Conservation (phyloP, 805 yeast species). For the Blastobotrys robertii region DNA sequence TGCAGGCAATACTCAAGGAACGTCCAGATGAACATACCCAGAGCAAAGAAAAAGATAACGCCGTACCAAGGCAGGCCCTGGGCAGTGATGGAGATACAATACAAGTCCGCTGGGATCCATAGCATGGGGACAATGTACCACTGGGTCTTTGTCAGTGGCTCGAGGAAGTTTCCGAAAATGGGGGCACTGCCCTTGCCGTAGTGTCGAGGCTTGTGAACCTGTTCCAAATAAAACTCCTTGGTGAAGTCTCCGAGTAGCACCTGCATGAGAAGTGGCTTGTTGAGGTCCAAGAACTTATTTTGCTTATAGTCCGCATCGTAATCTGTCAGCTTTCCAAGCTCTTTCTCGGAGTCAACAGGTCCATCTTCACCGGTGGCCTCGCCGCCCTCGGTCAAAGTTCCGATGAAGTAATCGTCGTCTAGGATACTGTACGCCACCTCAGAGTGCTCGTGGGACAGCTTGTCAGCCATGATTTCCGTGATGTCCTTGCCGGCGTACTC, state of each 20-base stretch:
- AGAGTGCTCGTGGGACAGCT: slow-evolving; percentile 64
- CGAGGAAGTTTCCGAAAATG: slow-evolving; percentile 86
- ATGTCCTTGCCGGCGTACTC: slow-evolving; percentile 31
- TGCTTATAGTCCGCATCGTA: slow-evolving; percentile 55
- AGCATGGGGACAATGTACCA: slow-evolving; percentile 87
- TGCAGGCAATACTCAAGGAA: slow-evolving; percentile 80
- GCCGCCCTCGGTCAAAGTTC: slow-evolving; percentile 69
- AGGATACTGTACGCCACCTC: slow-evolving; percentile 80
- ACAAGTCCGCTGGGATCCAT: slow-evolving; percentile 79
- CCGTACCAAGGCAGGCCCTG: slow-evolving; percentile 36
- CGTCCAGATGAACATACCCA: slow-evolving; percentile 93
- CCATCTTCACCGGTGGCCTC: slow-evolving; percentile 57
- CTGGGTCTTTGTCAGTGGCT: slow-evolving; percentile 82
- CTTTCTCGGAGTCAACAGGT: slow-evolving; percentile 56
- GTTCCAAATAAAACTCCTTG: slow-evolving; percentile 87
- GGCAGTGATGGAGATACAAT: slow-evolving; percentile 50
- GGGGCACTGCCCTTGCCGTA: slow-evolving; percentile 97
- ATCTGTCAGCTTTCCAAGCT: slow-evolving; percentile 72
- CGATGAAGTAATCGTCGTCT: slow-evolving; percentile 70
- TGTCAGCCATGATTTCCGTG: slow-evolving; percentile 71
- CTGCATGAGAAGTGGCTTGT: slow-evolving; percentile 72
- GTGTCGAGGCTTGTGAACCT: slow-evolving; percentile 96
- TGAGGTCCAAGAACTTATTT: slow-evolving; percentile 81
- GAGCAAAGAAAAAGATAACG: slow-evolving; percentile 49
- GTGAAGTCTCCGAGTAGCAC: slow-evolving; percentile 65